phyloP scores from a whole-genome alignment of 176 grass and related monocot species.

The Aegilops speltoides region DNA sequence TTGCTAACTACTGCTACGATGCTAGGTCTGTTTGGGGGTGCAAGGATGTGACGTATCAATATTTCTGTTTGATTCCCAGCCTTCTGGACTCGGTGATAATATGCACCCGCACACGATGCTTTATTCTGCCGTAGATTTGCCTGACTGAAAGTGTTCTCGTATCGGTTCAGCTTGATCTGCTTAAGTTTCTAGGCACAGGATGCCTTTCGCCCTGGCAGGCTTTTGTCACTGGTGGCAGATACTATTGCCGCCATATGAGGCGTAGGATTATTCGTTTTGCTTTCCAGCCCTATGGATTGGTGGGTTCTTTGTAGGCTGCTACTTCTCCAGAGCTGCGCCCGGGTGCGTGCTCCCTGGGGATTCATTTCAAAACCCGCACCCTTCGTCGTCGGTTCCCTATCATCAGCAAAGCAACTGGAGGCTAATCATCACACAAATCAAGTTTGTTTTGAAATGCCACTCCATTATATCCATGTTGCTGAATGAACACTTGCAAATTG shows the following conservation, averaged over 20 bases:
- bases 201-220: not conserved
- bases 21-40: conserved; percentile 3
- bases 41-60: not conserved
- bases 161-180: not conserved
- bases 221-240: not conserved
- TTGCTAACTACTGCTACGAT: conserved; percentile 6
- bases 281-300: not conserved
- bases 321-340: not conserved
- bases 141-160: not conserved
- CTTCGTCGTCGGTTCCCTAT: too few species aligned
- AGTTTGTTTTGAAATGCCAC: not conserved
- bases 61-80: not conserved
- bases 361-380: not conserved
- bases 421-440: not conserved
- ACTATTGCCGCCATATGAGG: not conserved
- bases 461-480: not conserved
- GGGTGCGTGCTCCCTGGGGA: not conserved
- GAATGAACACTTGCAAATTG: not conserved
- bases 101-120: not conserved
- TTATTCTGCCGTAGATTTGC: not conserved
- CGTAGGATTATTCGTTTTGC: not conserved
- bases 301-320: not conserved
- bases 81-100: not conserved
- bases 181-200: not conserved
- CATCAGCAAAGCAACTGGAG: not conserved